Conservation (phyloP, 495 filamentous ascomycete genomes). For the Trichoderma parareesei region DNA sequence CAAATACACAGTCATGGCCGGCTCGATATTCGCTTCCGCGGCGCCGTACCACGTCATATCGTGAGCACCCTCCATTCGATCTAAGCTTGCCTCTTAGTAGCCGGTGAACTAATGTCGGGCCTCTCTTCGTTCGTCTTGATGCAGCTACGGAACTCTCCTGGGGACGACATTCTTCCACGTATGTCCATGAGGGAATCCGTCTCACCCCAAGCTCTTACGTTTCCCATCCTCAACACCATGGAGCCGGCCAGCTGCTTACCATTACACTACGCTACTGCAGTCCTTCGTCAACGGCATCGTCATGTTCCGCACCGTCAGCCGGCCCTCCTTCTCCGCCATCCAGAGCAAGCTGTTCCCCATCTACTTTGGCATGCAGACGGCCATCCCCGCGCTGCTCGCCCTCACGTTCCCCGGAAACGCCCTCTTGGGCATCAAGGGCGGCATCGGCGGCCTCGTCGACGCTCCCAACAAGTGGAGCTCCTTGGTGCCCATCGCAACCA, state of each 20-base stretch:
- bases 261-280: conserved; percentile 26
- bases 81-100: background rate
- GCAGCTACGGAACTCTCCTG: conserved; percentile 70
- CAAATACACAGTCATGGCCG: conserved; percentile 11
- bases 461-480: conserved; percentile 48
- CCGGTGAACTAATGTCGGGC: background rate
- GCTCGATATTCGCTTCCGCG: conserved; percentile 42
- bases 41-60: conserved; percentile 72
- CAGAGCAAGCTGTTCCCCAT: conserved; percentile 74
- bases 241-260: background rate
- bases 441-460: conserved; percentile 49
- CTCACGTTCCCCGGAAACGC: conserved; percentile 63
- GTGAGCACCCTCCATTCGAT: conserved; percentile 32
- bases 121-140: too few species aligned
- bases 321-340: conserved; percentile 70
- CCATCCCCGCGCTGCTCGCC: conserved; percentile 62
- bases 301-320: conserved; percentile 64
- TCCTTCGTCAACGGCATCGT: conserved; percentile 73
- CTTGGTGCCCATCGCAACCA: conserved; percentile 55
- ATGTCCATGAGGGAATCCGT: conserved; percentile 14
- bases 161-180: conserved; percentile 76
- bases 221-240: background rate
- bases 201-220: background rate
- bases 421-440: conserved; percentile 25
- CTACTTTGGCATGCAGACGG: conserved; percentile 78